These are phyloP conservation scores for Jamesozyma jinghongensis DNA, from an alignment of 805 yeast species.

Conservation along the genomic window DNA sequence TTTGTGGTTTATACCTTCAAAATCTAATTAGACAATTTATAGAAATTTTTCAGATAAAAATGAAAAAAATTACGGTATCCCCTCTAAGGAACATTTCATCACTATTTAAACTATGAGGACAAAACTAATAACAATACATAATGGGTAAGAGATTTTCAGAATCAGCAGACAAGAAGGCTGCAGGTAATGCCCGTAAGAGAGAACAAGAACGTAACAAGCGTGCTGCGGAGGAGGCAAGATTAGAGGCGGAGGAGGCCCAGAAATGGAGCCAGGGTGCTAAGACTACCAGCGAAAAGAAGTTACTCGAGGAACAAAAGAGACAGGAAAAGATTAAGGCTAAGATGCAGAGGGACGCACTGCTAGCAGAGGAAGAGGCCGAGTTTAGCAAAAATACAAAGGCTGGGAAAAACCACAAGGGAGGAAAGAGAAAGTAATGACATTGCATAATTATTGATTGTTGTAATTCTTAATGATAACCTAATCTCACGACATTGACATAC, in stretches of 20 bases:
- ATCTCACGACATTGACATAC: too few relatives aligned
- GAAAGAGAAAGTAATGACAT: conserved; percentile 16
- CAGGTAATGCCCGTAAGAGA: conserved; percentile 28
- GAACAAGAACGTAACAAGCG: conserved; percentile 26
- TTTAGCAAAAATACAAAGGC: conserved; percentile 20
- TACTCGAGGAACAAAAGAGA: conserved; percentile 26
- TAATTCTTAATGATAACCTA: too few relatives aligned
- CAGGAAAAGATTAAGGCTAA: conserved; percentile 25
- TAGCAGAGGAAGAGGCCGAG: conserved; percentile 27
- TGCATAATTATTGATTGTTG: neutral
- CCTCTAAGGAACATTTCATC: too few relatives aligned
- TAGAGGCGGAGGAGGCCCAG: conserved; percentile 28
- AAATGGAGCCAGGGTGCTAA: conserved; percentile 30
- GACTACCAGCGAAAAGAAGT: conserved; percentile 19
- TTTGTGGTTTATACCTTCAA: too few relatives aligned
- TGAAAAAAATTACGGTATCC: too few relatives aligned
- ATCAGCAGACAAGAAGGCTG: conserved; percentile 30
- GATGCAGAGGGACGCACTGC: conserved; percentile 25
- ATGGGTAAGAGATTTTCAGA: conserved; percentile 33
- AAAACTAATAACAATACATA: too few relatives aligned
- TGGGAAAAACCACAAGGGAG: conserved; percentile 2
- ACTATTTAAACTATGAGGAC: too few relatives aligned
- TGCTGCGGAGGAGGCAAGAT: conserved; percentile 14
- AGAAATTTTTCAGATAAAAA: too few relatives aligned
- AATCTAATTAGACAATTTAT: too few relatives aligned